Evolutionary conservation across 768 basidiomycete species (phyloP).

Genomic region (Lactarius psammicola): DNA sequence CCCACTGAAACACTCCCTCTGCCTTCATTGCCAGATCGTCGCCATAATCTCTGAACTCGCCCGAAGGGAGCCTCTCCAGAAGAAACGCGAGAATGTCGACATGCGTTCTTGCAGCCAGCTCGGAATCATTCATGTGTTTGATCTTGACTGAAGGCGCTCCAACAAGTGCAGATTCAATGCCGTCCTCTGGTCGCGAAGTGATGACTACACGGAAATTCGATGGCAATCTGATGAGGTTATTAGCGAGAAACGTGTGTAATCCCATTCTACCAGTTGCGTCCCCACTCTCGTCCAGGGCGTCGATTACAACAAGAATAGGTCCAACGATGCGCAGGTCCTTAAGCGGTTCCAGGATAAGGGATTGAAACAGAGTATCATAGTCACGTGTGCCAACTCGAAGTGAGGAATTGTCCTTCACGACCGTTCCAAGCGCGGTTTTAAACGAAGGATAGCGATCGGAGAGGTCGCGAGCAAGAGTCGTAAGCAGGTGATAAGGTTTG

Average conservation of each 20-base stretch:
- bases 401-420: not conserved
- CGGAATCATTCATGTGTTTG: not conserved
- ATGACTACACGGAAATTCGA: not conserved
- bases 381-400: not conserved
- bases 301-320: not conserved
- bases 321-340: not conserved
- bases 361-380: not conserved
- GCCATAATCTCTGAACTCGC: not conserved
- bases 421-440: not conserved
- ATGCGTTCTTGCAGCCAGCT: not conserved
- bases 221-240: not conserved
- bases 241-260: not conserved
- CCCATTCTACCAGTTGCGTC: not conserved
- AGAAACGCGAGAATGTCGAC: not conserved
- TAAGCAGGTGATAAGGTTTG: not conserved
- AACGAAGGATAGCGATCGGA: not conserved
- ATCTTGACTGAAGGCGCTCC: not conserved
- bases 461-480: not conserved
- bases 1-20: conserved; percentile 3
- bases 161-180: not conserved
- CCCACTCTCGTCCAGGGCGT: not conserved
- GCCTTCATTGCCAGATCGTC: not conserved
- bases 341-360: not conserved
- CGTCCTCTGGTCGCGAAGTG: not conserved
- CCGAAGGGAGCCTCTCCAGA: not conserved